These are phyloP conservation scores for Apiospora phragmitis DNA, from an alignment of 2,329 filamentous ascomycete genomes.

Conservation along the genomic window DNA sequence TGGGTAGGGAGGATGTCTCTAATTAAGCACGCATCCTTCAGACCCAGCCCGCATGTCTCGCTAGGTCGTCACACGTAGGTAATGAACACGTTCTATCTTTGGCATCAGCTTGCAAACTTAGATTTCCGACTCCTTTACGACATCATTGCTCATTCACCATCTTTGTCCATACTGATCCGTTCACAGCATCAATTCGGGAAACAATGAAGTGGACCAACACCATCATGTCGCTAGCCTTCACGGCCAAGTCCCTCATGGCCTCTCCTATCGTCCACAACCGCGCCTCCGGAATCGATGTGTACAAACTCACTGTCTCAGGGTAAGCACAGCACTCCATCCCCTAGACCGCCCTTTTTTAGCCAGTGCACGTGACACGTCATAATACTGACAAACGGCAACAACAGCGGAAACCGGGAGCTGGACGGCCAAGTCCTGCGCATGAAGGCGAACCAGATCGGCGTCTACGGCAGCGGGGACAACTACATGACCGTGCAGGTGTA, in stretches of 20 bases:
- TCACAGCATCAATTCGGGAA: not conserved
- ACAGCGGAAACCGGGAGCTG: constrained; percentile 24
- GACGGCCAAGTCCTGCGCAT: constrained; percentile 34
- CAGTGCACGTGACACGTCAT: not conserved
- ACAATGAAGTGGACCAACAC: constrained; percentile 19
- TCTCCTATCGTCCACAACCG: not conserved
- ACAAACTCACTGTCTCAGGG: constrained; percentile 3
- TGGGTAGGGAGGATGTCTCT: not conserved
- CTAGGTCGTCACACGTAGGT: not conserved
- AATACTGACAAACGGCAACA: not conserved
- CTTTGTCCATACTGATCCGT: not conserved
- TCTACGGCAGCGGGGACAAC: constrained; percentile 26
- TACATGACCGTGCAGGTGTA: constrained; percentile 29
- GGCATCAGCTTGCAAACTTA: not conserved
- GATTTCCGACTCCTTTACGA: not conserved
- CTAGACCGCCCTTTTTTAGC: not conserved
- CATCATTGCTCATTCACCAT: not conserved
- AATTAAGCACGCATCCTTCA: not conserved
- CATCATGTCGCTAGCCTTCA: constrained; percentile 1
- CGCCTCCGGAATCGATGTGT: not conserved
- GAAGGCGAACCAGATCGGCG: constrained; percentile 31
- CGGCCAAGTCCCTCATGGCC: not conserved
- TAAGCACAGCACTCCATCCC: not conserved
- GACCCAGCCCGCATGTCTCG: not conserved
- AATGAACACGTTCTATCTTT: constrained; percentile 7